Base-by-base conservation (phyloP, 2,329 filamentous ascomycete genomes). In the Harringtonia lauricola region DNA sequence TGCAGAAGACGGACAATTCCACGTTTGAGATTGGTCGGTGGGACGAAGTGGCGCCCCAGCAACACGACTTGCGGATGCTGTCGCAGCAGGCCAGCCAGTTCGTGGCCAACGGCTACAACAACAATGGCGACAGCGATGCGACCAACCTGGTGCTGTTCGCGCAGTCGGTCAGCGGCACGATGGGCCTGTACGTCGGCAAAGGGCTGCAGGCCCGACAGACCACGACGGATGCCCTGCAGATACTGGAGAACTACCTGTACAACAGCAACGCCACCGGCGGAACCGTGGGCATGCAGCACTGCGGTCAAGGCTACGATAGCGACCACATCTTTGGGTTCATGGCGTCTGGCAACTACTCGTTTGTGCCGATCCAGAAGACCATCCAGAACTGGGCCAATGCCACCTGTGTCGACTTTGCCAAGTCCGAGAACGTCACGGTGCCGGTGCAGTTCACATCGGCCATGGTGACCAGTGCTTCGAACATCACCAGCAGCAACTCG, bases 181-280 rank as follows among this genome's bases (percentile, higher is more conserved):
- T 60, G 19, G 60, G 63, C 37, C 30, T 64, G 36, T 64, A 64
- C 44, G 56, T 64, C n/a, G 61, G 63, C 47, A 53, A 52, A 36
- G 54, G 48, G 42, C 47, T 61, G 36, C 36, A 60, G 19, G 52
- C 49, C 43, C 17, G 26, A 15, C 36, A 41, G 10, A 51, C 55
- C 26, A 26, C 21, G n/a, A 8, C 19, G 21, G 26, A 18, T 14
- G 60, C 57, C 21, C 53, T 63, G n/a, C 40, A 42, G 39, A 43
- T 43, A 5, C 54, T 64, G 8, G 41, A 60, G 38, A 44, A 57
- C 35, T 52, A 48, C 33, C 47, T 57, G 17, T 45, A 47, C 26
- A 47, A 46, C 6, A 43, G 55, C 40, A 44, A 56, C 29, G 45
- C 54, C 39, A 47, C 51, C n/a, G 51, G 55, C 19, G 52, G 52